Base-by-base conservation (phyloP, 805 yeast genomes). In the Cyberlindnera maclurae region DNA sequence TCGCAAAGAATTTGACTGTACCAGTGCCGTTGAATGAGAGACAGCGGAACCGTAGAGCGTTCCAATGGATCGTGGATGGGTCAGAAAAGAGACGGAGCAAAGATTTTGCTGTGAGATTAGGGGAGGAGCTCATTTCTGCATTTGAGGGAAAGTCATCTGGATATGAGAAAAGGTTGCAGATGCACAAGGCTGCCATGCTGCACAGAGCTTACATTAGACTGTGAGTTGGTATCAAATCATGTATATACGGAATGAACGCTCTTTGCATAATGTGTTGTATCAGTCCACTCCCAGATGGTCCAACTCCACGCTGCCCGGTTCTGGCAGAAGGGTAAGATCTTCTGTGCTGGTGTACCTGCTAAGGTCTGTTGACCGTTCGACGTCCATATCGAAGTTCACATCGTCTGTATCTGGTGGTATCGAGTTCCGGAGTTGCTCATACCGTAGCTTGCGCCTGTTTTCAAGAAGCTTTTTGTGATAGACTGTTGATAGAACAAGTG, bases 61-160 rank as follows among this genome's bases (percentile, higher is more conserved):
- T 94, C 70, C 63, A 69, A 47, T 93, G 97, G 97, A 82, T 93
- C 36, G 62, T 88, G 39, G 96, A 86, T 43, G 87, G 94, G 15
- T 75, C 94, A 30, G 73, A 77, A 43, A 79, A 82, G 54, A 79
- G 95, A 59, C 79, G 78, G 34, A 79, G 89, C 13, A 75, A 78
- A 41, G 93, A 84, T 53, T 83, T 83, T 53, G 68, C 94, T 2
- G 97, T 93, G 29, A 75, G 97, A 54, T 69, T 93, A 33, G 88
- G 89, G 29, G 97, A 93, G 63, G 97, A 93, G 63, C 75, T 93
- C 42, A 58, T 86, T 29, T 68, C 81, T 37, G 93, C 93, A 24
- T 70, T 68, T 51, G 77, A 75, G 51, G 96, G 96, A 37, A 79
- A 76, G 54, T 77, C 90, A 31, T 70, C 88, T 26, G 88, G 93